Percentiles rank a stretch among this genome's conserved stretches.
phyloP scores from a whole-genome alignment of 768 basidiomycete species.

The Exidia glandulosa region DNA sequence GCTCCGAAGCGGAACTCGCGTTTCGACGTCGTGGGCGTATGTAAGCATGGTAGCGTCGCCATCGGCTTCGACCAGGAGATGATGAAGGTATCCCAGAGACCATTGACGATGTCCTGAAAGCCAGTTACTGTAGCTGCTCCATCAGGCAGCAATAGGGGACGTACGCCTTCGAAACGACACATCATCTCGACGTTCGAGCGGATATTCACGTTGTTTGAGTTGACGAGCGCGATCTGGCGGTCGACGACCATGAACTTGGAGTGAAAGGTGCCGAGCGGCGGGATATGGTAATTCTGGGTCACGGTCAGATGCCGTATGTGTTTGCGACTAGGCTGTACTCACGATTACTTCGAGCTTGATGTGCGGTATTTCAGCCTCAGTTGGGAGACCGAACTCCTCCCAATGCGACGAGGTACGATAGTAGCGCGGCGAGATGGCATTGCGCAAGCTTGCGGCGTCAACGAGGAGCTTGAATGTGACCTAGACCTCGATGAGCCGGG shows the following conservation, averaged over 20 bases:
- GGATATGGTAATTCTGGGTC: constrained; percentile 19
- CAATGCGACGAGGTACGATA: too few species aligned
- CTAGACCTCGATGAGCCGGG: too few species aligned
- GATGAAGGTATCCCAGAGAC: constrained; percentile 32
- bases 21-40: too few species aligned
- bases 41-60: constrained; percentile 30
- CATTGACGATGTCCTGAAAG: too few species aligned
- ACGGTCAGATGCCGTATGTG: too few species aligned
- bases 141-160: too few species aligned
- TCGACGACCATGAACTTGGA: constrained; percentile 34
- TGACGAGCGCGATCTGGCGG: constrained; percentile 30
- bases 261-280: constrained; percentile 31
- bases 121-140: too few species aligned
- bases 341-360: constrained; percentile 51
- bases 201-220: constrained; percentile 35
- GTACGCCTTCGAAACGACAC: constrained; percentile 35
- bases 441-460: too few species aligned
- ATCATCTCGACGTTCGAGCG: constrained; percentile 23
- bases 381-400: constrained; percentile 44
- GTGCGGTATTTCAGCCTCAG: constrained; percentile 44
- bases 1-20: too few species aligned
- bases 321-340: too few species aligned
- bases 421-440: too few species aligned
- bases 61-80: constrained; percentile 25
- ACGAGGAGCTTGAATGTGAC: too few species aligned